Conservation (phyloP, 345 rosid genomes). For the Pugionium dolabratum region DNA sequence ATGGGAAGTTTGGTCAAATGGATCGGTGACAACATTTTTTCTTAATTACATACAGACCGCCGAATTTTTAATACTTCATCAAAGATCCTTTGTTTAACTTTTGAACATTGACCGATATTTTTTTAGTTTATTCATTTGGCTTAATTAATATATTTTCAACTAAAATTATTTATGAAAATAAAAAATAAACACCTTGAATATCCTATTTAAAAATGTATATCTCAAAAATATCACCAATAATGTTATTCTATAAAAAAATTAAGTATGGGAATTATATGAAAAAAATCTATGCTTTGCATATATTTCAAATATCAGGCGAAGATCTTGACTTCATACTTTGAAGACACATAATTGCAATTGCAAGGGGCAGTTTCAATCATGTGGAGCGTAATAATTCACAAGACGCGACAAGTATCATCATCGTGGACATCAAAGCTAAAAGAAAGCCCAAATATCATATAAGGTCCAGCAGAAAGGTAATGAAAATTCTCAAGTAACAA, state of each 20-base stretch:
- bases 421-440: not conserved
- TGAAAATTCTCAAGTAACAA: not conserved
- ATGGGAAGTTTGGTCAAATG: slow-evolving; percentile 17
- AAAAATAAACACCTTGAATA: no score
- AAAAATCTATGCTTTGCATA: slow-evolving; percentile 24
- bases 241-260: not conserved
- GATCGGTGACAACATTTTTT: slow-evolving; percentile 19
- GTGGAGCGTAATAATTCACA: slow-evolving; percentile 10
- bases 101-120: no score
- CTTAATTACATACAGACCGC: no score
- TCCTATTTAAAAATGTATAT: no score
- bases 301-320: slow-evolving; percentile 14
- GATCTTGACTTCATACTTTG: slow-evolving; percentile 26
- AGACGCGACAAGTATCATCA: slow-evolving; percentile 2
- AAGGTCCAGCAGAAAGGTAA: not conserved
- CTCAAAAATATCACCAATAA: no score
- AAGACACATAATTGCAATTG: not conserved
- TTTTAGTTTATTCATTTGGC: not conserved
- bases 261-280: no score
- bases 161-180: no score
- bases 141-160: no score
- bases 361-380: not conserved
- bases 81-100: no score
- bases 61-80: no score
- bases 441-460: not conserved